Conservation (phyloP, 2,329 filamentous ascomycete genomes). For the Arachnopeziza araneosa region DNA sequence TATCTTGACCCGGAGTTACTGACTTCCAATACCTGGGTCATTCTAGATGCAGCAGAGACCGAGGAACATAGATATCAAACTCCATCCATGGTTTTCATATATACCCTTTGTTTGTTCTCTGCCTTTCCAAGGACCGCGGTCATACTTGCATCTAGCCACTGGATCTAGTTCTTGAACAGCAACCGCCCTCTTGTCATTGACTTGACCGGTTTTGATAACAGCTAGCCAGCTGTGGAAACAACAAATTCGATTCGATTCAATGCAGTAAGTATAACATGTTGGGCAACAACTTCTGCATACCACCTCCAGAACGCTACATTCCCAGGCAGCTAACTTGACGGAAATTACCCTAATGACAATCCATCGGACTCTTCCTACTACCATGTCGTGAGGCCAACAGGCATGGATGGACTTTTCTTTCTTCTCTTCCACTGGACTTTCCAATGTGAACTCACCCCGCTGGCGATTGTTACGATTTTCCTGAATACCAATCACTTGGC, state of each 20-base stretch:
- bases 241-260: background rate
- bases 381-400: background rate
- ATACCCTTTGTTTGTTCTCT: background rate
- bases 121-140: background rate
- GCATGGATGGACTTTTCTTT: background rate
- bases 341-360: background rate
- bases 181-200: background rate
- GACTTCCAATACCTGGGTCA: background rate
- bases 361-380: background rate
- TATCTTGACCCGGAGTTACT: background rate
- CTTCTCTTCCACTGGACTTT: background rate
- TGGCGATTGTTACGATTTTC: background rate
- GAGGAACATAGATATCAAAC: background rate
- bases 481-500: background rate
- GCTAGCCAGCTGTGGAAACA: background rate
- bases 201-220: background rate
- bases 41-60: background rate
- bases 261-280: background rate
- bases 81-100: background rate
- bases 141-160: background rate
- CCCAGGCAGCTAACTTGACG: background rate
- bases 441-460: background rate
- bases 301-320: background rate
- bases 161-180: background rate
- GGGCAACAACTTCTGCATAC: background rate